phyloP scores from a whole-genome alignment of 768 basidiomycete genomes.

The Strobilomyces echinocephalus region DNA sequence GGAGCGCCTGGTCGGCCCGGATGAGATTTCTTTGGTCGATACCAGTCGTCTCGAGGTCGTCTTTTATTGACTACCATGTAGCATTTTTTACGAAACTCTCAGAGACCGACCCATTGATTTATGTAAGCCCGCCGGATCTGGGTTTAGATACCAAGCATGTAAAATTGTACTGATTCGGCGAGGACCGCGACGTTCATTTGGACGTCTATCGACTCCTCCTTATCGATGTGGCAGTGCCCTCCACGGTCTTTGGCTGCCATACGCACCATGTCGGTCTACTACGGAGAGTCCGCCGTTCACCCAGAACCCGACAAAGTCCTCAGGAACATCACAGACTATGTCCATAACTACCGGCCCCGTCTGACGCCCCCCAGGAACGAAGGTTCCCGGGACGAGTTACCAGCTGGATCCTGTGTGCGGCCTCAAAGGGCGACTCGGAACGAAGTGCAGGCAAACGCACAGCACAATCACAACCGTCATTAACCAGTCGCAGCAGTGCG shows the following conservation, averaged over 20 bases:
- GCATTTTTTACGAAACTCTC: too few species aligned
- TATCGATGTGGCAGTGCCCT: slow-evolving; percentile 22
- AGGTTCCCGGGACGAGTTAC: slow-evolving; percentile 81
- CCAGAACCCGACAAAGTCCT: slow-evolving; percentile 84
- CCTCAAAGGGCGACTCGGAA: too few species aligned
- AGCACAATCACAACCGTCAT: too few species aligned
- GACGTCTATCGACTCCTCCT: slow-evolving; percentile 14
- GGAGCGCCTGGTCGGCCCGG: too few species aligned
- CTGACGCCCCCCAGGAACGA: slow-evolving; percentile 57
- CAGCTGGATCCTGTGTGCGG: slow-evolving; percentile 91
- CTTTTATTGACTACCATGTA: too few species aligned
- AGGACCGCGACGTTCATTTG: slow-evolving; percentile 22
- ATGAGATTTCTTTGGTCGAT: too few species aligned
- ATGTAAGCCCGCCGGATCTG: slow-evolving; percentile 21
- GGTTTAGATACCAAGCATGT: slow-evolving; percentile 13
- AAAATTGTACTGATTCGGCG: slow-evolving; percentile 21
- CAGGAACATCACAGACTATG: slow-evolving; percentile 89
- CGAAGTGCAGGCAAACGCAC: too few species aligned
- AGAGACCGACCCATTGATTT: slow-evolving; percentile 53
- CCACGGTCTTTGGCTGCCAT: slow-evolving; percentile 14
- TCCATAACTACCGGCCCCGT: slow-evolving; percentile 60
- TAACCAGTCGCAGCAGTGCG: too few species aligned
- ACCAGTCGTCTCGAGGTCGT: too few species aligned
- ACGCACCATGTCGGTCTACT: slow-evolving; percentile 48
- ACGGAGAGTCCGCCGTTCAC: slow-evolving; percentile 75